phyloP scores from a whole-genome alignment of 805 yeast genomes.

The Sungouiozyma ichnusensis region DNA sequence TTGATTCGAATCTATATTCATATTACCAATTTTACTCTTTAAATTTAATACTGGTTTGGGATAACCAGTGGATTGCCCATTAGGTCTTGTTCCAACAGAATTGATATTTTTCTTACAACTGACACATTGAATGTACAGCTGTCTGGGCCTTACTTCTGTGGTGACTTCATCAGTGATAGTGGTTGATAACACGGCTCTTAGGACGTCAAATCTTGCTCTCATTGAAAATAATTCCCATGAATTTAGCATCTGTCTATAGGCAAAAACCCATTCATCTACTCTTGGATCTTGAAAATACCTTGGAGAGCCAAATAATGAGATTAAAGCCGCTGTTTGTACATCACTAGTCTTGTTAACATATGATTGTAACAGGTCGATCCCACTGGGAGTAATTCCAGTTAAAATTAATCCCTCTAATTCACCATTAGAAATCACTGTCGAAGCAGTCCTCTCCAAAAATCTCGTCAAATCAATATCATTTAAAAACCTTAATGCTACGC shows the following conservation, averaged over 20 bases:
- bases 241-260: slow-evolving; percentile 58
- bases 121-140: slow-evolving; percentile 70
- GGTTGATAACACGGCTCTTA: slow-evolving; percentile 53
- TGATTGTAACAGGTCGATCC: slow-evolving; percentile 70
- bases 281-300: slow-evolving; percentile 65
- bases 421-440: slow-evolving; percentile 62
- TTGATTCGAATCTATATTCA: neutral
- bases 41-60: neutral
- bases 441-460: slow-evolving; percentile 61
- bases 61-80: slow-evolving; percentile 8
- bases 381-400: slow-evolving; percentile 85
- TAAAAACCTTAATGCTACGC: slow-evolving; percentile 79
- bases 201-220: slow-evolving; percentile 79
- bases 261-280: slow-evolving; percentile 68
- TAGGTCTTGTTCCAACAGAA: neutral
- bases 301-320: slow-evolving; percentile 75
- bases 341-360: slow-evolving; percentile 85
- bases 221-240: slow-evolving; percentile 71
- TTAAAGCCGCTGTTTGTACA: slow-evolving; percentile 81
- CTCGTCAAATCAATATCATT: slow-evolving; percentile 68
- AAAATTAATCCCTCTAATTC: slow-evolving; percentile 84
- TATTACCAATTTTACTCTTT: neutral
- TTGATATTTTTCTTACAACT: slow-evolving; percentile 70
- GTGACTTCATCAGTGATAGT: slow-evolving; percentile 39
- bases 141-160: slow-evolving; percentile 50